Base-by-base conservation (phyloP, 768 basidiomycete genomes). In the Boletus barrowsii region DNA sequence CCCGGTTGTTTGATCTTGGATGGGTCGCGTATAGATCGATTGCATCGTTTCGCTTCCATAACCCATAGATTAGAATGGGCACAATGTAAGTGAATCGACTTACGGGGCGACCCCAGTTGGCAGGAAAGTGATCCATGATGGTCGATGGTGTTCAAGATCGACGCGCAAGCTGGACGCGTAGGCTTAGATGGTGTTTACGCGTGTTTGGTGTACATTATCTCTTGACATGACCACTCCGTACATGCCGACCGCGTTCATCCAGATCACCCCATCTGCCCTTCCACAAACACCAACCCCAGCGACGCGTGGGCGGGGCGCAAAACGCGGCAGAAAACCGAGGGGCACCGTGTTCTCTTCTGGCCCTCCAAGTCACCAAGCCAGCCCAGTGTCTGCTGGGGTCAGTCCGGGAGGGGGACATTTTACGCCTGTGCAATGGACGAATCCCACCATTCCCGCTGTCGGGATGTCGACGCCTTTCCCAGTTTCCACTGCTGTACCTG, bases 91-190 rank as follows among this genome's bases (percentile, higher is more conserved):
- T 8, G 4, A 0, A 17, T 13, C 18, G 29, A 71, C 87, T 62
- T 67, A 88, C 88, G 45, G 87, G 88, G 43, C 85, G 78, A 35
- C 89, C 90, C 89, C 89, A 91, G 76, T 85, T 88, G 33, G 83
- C 84, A 35, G 90, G 87, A 72, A 88, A 88, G 70, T 91, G 90
- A 68, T 91, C 88, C 89, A 91, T 90, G 57, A 41, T 53, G 40
- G 43, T 17, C n/a, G 41, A 39, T 37, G 47, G 18, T 24, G n/a
- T 49, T 15, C 35, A 42, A 52, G 55, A 56, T 51, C 33, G 49
- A 65, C 59, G 60, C 55, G 62, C 46, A 57, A 56, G 58, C 59
- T 47, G 33, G 54, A 68, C 68, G 62, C 62, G 65, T 53, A 66
- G 36, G 20, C 62, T 9, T 35, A 39, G 47, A 53, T 15, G 13